Conservation (phyloP, 805 yeast species). For the Teunomyces aglyptinius region DNA sequence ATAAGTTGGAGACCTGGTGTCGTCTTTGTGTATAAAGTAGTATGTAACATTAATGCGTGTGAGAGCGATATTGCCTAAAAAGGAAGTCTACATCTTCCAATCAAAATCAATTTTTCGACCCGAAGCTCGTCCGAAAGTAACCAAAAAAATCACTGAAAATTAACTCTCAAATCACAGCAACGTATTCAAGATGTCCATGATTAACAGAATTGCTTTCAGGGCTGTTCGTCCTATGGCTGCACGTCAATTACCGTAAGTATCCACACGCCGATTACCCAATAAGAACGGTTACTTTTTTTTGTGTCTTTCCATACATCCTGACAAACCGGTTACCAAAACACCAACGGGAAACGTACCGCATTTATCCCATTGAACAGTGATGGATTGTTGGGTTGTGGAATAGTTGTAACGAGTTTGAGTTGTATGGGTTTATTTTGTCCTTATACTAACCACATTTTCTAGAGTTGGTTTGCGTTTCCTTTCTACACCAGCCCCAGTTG, state of each 20-base stretch:
- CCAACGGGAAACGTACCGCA: neutral
- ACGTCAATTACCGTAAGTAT: slow-evolving; percentile 45
- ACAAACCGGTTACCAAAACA: too few relatives aligned
- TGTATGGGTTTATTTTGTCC: too few relatives aligned
- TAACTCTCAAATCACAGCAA: slow-evolving; percentile 10
- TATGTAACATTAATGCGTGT: neutral
- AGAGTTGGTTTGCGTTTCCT: slow-evolving; percentile 63
- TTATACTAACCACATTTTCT: slow-evolving; percentile 29
- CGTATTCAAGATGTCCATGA: slow-evolving; percentile 34
- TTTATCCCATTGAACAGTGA: too few relatives aligned
- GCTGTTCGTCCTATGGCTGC: slow-evolving; percentile 43
- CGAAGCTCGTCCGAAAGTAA: slow-evolving; percentile 22
- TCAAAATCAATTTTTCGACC: slow-evolving; percentile 23
- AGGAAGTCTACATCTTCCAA: slow-evolving; percentile 35
- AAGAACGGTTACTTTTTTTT: too few relatives aligned
- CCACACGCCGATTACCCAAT: too few relatives aligned
- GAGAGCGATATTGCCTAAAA: slow-evolving; percentile 16
- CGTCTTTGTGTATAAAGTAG: neutral
- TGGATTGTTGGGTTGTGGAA: too few relatives aligned
- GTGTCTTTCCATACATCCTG: too few relatives aligned
- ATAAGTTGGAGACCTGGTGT: neutral
- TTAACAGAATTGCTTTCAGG: slow-evolving; percentile 44
- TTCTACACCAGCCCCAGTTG: slow-evolving; percentile 63
- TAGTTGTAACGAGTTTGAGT: too few relatives aligned
- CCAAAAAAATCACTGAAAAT: slow-evolving; percentile 11